Percentiles rank a stretch among this genome's conserved stretches.
phyloP scores from a whole-genome alignment of 139 green algal species.

The Chlamydomonas schloesseri region DNA sequence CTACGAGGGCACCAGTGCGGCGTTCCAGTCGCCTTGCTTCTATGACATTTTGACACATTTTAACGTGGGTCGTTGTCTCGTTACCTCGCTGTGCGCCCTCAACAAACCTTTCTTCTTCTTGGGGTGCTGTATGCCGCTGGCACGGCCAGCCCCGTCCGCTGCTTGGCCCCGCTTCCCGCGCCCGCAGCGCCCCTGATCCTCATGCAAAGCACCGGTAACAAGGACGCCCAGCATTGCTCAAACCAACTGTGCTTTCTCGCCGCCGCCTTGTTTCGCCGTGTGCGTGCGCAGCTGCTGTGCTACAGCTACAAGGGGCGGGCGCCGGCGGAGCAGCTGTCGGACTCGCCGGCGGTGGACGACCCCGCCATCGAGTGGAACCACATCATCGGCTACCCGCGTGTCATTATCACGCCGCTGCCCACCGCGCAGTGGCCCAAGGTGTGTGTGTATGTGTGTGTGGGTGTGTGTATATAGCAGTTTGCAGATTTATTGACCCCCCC shows the following conservation, averaged over 20 bases:
- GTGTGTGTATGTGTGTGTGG: no score
- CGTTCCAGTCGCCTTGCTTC: background rate
- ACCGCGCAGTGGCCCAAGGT: background rate
- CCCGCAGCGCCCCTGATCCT: no score
- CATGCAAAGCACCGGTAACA: no score
- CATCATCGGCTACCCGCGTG: background rate
- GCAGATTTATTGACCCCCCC: no score
- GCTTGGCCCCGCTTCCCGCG: no score
- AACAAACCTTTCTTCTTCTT: no score
- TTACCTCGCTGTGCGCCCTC: no score
- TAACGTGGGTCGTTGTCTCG: background rate
- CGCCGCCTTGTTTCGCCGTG: background rate
- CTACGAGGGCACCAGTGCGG: background rate
- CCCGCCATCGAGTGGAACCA: background rate
- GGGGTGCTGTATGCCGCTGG: no score
- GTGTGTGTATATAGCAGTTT: no score
- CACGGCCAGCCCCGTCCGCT: no score
- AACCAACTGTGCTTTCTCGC: background rate
- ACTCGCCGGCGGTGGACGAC: background rate
- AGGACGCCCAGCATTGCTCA: background rate
- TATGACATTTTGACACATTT: background rate
- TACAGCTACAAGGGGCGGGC: slow-evolving; percentile 5
- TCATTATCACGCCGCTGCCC: background rate
- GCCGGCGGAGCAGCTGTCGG: slow-evolving; percentile 10
- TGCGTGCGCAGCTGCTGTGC: slow-evolving; percentile 2